Evolutionary conservation across 805 yeast species (phyloP).

Genomic region (Alloascoidea africana): DNA sequence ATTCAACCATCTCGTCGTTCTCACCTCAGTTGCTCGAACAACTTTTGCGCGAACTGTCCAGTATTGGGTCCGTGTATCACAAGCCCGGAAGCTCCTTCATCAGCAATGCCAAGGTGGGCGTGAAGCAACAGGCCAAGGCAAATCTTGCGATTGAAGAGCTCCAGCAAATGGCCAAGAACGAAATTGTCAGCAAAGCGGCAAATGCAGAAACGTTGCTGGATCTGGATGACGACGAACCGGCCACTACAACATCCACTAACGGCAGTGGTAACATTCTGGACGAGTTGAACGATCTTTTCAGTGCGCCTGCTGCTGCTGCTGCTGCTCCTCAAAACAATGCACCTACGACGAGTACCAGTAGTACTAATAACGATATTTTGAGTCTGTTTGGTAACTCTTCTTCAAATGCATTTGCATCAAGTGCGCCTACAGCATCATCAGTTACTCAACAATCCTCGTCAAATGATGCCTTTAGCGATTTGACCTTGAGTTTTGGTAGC

Average conservation of each 20-base stretch:
- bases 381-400: constrained; percentile 22
- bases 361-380: constrained; percentile 27
- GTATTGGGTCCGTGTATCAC: constrained; percentile 80
- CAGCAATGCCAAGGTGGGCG: constrained; percentile 23
- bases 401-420: constrained; percentile 5
- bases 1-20: constrained; percentile 56
- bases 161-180: constrained; percentile 62
- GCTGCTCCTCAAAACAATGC: constrained; percentile 13
- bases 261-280: constrained; percentile 33
- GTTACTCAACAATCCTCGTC: constrained; percentile 5
- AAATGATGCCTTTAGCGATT: constrained; percentile 4
- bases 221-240: constrained; percentile 43
- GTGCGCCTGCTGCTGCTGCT: constrained; percentile 21
- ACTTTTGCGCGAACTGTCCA: constrained; percentile 61
- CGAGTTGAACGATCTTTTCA: constrained; percentile 61
- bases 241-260: constrained; percentile 11
- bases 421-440: constrained; percentile 4
- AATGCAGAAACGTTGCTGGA: constrained; percentile 76
- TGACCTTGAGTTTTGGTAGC: constrained; percentile 5
- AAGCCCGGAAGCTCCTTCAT: constrained; percentile 60
- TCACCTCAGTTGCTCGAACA: constrained; percentile 54
- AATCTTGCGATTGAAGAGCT: constrained; percentile 55
- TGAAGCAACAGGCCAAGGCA: constrained; percentile 20
- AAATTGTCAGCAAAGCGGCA: constrained; percentile 32
- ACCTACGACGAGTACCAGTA: constrained; percentile 6